These are phyloP conservation scores for Hemisphaericaspora xylofermentans DNA, from an alignment of 1,139 yeast genomes.

Conservation along the genomic window DNA sequence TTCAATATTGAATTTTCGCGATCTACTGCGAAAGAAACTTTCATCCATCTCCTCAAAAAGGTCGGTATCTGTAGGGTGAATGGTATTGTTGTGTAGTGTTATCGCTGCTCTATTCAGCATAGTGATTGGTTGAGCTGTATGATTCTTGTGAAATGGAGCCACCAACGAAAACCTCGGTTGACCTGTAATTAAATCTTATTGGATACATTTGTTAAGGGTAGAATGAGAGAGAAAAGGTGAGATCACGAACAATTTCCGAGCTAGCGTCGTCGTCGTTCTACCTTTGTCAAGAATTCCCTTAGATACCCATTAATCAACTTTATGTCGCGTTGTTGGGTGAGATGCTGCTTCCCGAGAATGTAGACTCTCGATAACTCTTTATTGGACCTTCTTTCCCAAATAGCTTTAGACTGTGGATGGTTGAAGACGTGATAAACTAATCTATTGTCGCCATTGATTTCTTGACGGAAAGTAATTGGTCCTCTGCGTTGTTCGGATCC, in stretches of 20 bases:
- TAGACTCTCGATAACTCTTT: background rate
- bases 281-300: background rate
- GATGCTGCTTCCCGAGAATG: background rate
- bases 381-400: background rate
- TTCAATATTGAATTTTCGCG: background rate
- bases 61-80: background rate
- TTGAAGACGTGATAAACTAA: background rate
- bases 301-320: background rate
- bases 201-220: too few species aligned
- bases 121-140: background rate
- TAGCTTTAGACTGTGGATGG: background rate
- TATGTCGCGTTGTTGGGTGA: background rate
- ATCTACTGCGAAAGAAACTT: background rate
- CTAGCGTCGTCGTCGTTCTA: background rate
- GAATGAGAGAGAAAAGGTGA: too few species aligned
- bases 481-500: background rate
- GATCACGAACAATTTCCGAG: background rate
- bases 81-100: background rate
- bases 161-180: background rate
- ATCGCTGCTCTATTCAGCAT: background rate
- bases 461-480: background rate
- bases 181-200: too few species aligned
- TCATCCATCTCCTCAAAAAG: background rate
- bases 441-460: background rate
- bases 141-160: background rate